phyloP scores from a whole-genome alignment of 129 eudicot genomes.

The sunflower (Helianthus annuus) region DNA sequence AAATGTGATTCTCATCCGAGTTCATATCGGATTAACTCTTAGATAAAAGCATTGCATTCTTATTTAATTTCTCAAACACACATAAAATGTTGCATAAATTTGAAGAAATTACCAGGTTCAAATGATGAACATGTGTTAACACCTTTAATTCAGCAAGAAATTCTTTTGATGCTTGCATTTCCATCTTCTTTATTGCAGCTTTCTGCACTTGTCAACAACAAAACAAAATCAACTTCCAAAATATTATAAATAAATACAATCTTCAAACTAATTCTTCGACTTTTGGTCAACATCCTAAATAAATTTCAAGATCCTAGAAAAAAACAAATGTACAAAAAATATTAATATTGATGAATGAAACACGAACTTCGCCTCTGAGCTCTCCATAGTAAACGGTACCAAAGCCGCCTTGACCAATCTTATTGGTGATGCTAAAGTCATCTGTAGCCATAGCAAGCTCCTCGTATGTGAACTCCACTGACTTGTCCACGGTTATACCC shows the following conservation, averaged over 20 bases:
- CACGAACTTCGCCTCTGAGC: conserved; percentile 79
- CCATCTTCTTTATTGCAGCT: conserved; percentile 91
- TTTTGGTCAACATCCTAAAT: conserved; percentile 5
- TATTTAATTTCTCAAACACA: background rate
- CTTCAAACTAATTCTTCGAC: background rate
- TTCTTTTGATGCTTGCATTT: conserved; percentile 82
- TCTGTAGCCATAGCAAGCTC: conserved; percentile 77
- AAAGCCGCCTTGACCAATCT: conserved; percentile 91
- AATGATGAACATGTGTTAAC: conserved; percentile 82
- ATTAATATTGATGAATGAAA: background rate
- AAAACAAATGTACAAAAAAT: background rate
- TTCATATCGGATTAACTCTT: background rate
- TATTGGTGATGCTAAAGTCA: conserved; percentile 58
- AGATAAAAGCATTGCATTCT: conserved; percentile 7
- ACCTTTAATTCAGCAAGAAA: conserved; percentile 88
- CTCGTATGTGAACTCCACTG: conserved; percentile 77
- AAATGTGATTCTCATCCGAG: background rate
- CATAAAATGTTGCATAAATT: background rate
- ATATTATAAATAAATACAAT: background rate
- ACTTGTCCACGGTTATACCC: conserved; percentile 69
- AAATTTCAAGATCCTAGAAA: background rate
- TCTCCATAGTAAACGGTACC: conserved; percentile 79
- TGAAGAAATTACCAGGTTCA: conserved; percentile 64
- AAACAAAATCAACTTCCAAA: conserved; percentile 5
- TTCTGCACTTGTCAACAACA: conserved; percentile 47